phyloP scores from a whole-genome alignment of 805 yeast species.

The Naumovozyma castellii region DNA sequence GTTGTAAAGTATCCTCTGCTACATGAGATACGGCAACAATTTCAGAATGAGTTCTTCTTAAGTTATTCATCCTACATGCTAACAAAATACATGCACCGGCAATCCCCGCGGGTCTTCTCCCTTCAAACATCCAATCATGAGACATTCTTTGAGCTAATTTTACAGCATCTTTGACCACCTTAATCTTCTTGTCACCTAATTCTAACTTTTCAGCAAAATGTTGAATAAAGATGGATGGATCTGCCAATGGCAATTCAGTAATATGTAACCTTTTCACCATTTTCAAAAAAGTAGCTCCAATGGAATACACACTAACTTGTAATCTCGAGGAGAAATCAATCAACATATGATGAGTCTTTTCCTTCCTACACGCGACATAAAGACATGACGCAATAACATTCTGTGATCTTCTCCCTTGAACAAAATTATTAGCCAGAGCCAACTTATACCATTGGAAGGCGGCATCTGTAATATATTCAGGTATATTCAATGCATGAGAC shows the following conservation, averaged over 20 bases:
- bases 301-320: slow-evolving; percentile 84
- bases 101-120: slow-evolving; percentile 95
- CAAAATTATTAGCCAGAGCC: slow-evolving; percentile 81
- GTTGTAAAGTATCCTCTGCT: slow-evolving; percentile 87
- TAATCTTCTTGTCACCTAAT: slow-evolving; percentile 62
- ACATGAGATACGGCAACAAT: slow-evolving; percentile 92
- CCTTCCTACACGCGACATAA: slow-evolving; percentile 88
- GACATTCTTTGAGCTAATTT: slow-evolving; percentile 84
- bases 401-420: slow-evolving; percentile 93
- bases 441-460: slow-evolving; percentile 84
- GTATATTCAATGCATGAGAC: slow-evolving; percentile 68
- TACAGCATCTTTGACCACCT: slow-evolving; percentile 81
- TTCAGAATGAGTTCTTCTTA: slow-evolving; percentile 84
- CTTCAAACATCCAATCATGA: slow-evolving; percentile 91
- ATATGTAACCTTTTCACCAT: slow-evolving; percentile 82
- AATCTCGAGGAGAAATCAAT: slow-evolving; percentile 88
- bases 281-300: slow-evolving; percentile 92
- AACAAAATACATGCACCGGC: slow-evolving; percentile 92
- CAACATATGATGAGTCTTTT: slow-evolving; percentile 86
- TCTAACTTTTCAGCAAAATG: slow-evolving; percentile 85
- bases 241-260: slow-evolving; percentile 73
- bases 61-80: slow-evolving; percentile 95
- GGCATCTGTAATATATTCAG: slow-evolving; percentile 76
- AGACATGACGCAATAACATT: slow-evolving; percentile 92
- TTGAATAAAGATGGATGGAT: slow-evolving; percentile 87